A percentile compares a stretch with the other conserved stretches of the same genome.
phyloP scores from a whole-genome alignment of 1,139 yeast genomes.

The Hansenula lynferdii region DNA sequence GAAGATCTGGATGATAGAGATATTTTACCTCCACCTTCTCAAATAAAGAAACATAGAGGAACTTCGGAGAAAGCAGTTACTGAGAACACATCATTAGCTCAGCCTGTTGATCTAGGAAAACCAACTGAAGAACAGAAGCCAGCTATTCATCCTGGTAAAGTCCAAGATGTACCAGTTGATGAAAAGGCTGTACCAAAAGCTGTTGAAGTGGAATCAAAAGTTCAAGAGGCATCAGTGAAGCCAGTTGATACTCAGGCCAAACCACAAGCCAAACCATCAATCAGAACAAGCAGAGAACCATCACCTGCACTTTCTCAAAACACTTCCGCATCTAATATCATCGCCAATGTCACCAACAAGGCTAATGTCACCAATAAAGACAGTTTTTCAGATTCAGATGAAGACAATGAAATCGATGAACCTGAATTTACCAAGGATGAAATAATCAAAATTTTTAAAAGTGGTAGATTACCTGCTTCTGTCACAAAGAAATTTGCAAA shows the following conservation, averaged over 20 bases:
- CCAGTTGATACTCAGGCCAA: too few relatives aligned
- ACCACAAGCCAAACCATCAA: too few relatives aligned
- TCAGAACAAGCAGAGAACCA: neutral
- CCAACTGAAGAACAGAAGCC: neutral
- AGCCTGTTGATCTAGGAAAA: neutral
- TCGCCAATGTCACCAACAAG: neutral
- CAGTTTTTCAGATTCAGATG: conserved; percentile 19
- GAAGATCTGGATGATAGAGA: neutral
- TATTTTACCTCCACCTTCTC: neutral
- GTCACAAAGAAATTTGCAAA: conserved; percentile 27
- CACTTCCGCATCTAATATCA: neutral
- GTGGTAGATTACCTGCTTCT: conserved; percentile 29
- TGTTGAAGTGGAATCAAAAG: too few relatives aligned
- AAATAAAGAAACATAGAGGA: neutral
- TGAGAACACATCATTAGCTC: neutral
- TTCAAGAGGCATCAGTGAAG: too few relatives aligned
- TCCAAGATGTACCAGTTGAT: neutral
- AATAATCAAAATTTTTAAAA: conserved; percentile 16
- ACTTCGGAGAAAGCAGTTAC: neutral
- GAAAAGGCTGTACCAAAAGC: neutral
- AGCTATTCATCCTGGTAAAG: neutral
- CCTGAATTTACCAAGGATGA: conserved; percentile 16
- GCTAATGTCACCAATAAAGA: conserved; percentile 11
- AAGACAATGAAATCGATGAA: conserved; percentile 9
- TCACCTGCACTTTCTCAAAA: neutral